These are phyloP conservation scores for Rubia balearica DNA, from an alignment of 305 asterid genomes.

Conservation along the genomic window DNA sequence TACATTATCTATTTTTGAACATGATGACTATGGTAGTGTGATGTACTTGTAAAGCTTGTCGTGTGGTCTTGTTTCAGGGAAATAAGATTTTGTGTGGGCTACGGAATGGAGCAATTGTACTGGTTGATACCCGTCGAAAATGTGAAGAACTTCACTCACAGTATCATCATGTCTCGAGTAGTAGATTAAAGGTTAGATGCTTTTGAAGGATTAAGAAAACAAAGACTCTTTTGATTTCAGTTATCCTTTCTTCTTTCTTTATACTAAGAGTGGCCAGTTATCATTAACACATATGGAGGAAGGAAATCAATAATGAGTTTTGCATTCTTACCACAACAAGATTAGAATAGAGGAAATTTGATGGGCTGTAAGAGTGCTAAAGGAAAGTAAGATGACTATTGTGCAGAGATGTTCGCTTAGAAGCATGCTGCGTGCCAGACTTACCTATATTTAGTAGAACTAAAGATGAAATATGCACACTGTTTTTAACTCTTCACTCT, in stretches of 20 bases:
- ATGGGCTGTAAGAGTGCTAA: background rate
- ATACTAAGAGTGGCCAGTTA: background rate
- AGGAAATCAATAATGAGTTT: background rate
- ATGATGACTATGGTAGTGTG: background rate
- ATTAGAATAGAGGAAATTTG: background rate
- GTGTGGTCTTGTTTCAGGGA: constrained; percentile 43
- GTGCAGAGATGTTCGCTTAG: background rate
- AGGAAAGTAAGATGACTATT: background rate
- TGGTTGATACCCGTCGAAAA: constrained; percentile 74
- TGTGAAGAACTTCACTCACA: constrained; percentile 33
- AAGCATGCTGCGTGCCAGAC: background rate
- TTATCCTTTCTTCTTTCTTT: background rate
- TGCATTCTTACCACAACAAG: background rate
- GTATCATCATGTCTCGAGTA: constrained; percentile 3
- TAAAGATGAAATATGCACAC: background rate
- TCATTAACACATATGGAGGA: background rate
- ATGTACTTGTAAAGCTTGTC: background rate
- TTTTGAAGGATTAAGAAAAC: constrained; percentile 21
- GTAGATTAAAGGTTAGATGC: constrained; percentile 14
- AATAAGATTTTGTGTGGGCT: constrained; percentile 62
- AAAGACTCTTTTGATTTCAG: background rate
- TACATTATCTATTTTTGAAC: background rate
- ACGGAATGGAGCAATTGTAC: constrained; percentile 72
- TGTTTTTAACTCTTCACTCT: background rate
- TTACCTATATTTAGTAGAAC: background rate